phyloP scores from a whole-genome alignment of 2,329 filamentous ascomycete species.

The Penicillium glabrum region DNA sequence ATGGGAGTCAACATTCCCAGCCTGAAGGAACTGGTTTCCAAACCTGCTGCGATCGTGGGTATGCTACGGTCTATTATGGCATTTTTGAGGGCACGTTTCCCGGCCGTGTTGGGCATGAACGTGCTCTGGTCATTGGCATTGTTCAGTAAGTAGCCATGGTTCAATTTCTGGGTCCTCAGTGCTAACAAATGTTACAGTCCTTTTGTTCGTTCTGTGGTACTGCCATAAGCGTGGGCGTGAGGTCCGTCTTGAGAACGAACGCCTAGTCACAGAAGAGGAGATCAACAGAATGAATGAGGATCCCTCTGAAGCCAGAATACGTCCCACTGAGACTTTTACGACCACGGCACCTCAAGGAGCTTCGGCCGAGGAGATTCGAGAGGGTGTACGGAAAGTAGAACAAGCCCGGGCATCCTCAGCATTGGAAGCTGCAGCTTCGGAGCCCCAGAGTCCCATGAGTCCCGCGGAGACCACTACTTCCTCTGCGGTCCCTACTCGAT shows the following conservation, averaged over 20 bases:
- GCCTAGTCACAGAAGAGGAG: constrained; percentile 48
- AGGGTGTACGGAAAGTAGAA: constrained; percentile 42
- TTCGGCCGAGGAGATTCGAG: constrained; percentile 38
- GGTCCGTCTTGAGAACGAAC: constrained; percentile 68
- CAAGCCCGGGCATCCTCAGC: constrained; percentile 31
- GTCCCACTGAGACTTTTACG: constrained; percentile 36
- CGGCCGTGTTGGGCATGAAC: constrained; percentile 87
- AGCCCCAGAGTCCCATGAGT: constrained; percentile 12
- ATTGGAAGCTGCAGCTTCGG: constrained; percentile 12
- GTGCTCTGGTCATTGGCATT: constrained; percentile 86
- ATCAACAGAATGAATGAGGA: constrained; percentile 41
- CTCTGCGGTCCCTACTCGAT: constrained; percentile 24
- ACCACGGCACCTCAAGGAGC: constrained; percentile 45
- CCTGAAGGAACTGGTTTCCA: constrained; percentile 76
- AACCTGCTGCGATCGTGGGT: constrained; percentile 80
- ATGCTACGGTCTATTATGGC: constrained; percentile 90
- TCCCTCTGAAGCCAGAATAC: constrained; percentile 30
- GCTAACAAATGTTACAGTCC: constrained; percentile 52
- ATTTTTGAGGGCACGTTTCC: constrained; percentile 82
- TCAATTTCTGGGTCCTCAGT: not conserved
- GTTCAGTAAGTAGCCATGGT: constrained; percentile 64
- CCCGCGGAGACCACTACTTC: constrained; percentile 3
- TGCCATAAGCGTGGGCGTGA: constrained; percentile 94
- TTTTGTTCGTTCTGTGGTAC: constrained; percentile 96
- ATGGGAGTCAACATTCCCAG: constrained; percentile 68